Conservation (phyloP, 345 rosid genomes). For the Boechera divaricarpa region DNA sequence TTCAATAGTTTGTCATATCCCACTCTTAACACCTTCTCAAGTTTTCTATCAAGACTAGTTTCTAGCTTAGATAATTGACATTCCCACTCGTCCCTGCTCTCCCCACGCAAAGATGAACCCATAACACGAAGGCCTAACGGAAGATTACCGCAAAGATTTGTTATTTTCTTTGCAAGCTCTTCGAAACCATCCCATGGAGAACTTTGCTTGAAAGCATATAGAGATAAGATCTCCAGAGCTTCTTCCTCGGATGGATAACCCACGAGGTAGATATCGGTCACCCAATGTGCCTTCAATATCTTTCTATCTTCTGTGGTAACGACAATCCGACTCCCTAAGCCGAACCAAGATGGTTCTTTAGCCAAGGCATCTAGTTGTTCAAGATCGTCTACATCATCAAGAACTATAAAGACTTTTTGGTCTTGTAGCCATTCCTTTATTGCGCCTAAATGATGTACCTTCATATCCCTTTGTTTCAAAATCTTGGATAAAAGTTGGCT, state of each 20-base stretch:
- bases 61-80: constrained; percentile 21
- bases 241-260: constrained; percentile 10
- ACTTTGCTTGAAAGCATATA: constrained; percentile 1
- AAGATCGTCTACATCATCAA: constrained; percentile 61
- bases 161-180: constrained; percentile 16
- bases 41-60: constrained; percentile 32
- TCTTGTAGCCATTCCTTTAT: constrained; percentile 20
- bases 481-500: neutral
- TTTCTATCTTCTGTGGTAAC: constrained; percentile 57
- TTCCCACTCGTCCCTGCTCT: constrained; percentile 36
- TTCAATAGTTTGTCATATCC: constrained; percentile 43
- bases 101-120: constrained; percentile 35
- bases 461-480: constrained; percentile 29
- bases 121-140: constrained; percentile 48
- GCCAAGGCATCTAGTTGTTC: constrained; percentile 55
- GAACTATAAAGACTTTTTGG: constrained; percentile 43
- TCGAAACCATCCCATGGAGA: neutral
- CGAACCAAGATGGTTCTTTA: constrained; percentile 51
- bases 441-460: constrained; percentile 10
- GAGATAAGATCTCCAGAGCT: constrained; percentile 34
- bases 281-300: constrained; percentile 18
- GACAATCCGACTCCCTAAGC: constrained; percentile 56
- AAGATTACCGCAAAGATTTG: constrained; percentile 34
- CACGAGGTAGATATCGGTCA: neutral
- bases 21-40: constrained; percentile 23